phyloP scores from a whole-genome alignment of 2,329 filamentous ascomycete genomes.

The Cadophora malorum region DNA sequence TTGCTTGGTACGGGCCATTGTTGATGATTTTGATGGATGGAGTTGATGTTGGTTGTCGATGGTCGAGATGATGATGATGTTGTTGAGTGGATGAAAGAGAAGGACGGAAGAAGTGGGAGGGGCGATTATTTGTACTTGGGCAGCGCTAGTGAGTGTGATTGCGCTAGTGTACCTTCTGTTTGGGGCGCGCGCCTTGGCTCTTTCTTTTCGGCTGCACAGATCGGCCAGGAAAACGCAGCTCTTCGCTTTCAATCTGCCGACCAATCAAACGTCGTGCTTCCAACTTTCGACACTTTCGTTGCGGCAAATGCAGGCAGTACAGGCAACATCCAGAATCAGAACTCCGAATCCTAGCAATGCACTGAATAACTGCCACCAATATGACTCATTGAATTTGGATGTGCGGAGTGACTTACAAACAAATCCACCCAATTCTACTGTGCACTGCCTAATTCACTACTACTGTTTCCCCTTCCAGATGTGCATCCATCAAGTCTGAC shows the following conservation, averaged over 20 bases:
- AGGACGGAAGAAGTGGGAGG: conserved; percentile 42
- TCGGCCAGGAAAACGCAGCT: neutral
- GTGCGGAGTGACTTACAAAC: neutral
- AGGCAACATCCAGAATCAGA: neutral
- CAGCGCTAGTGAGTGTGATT: conserved; percentile 40
- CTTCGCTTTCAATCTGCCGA: conserved; percentile 19
- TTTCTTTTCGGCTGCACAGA: neutral
- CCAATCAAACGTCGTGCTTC: conserved; percentile 32
- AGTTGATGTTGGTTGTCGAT: conserved; percentile 29
- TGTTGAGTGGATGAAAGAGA: conserved; percentile 44
- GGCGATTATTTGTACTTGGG: conserved; percentile 43
- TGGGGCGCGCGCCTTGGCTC: conserved; percentile 13
- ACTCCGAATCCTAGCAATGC: conserved; percentile 5
- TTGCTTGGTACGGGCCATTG: conserved; percentile 52
- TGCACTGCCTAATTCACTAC: neutral
- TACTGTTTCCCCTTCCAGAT: neutral
- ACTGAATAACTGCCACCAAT: neutral
- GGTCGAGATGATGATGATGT: conserved; percentile 38
- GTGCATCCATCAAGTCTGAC: neutral
- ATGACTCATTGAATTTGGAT: conserved; percentile 19
- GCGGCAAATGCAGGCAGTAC: neutral
- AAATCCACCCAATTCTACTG: neutral
- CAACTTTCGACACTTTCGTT: conserved; percentile 13
- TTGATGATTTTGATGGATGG: conserved; percentile 34
- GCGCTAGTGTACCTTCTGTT: conserved; percentile 29